Base-by-base conservation (phyloP, 495 filamentous ascomycete genomes). In the Daldinia concentrica region DNA sequence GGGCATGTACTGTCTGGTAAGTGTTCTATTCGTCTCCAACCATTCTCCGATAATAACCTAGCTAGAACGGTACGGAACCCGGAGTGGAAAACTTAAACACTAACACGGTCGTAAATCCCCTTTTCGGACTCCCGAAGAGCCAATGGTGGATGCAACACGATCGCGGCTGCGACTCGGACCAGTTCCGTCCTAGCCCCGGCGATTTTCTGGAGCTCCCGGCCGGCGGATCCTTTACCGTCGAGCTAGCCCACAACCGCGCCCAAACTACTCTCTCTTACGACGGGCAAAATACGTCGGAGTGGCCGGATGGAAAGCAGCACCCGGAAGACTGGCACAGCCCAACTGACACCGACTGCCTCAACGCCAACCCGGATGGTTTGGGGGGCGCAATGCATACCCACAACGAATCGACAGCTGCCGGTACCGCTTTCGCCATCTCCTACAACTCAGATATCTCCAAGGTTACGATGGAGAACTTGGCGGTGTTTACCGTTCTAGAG, bases 131-230 rank as follows among this genome's bases (percentile, higher is more conserved):
- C 17, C 66, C 80, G 12, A 76, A 78, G 34, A 70, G 72, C 39
- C 61, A 85, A 45, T 86, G 83, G 82, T 87, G 85, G 85, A 85
- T 85, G 76, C 84, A 87, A 59, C 78, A 80, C 60, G 80, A 84
- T 55, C 80, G 85, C 17, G 80, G 80, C 30, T 87, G 85, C 69
- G 77, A 86, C 69, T 54, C 50, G 50, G 50, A 54, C 4, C 22
- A 59, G 3, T 76, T 76, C 37, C 80, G 81, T 43, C 85, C 84
- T 0, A 70, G 76, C 1, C 74, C 76, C 22, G 82, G 78, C 22
- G 79, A 82, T 11, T 83, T 81, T 29, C 78, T 88, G 32, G 78
- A 78, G 14, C 76, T 89, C 15, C 86, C 86, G 6, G 86, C 85
- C n/a, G 85, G 85, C 6, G 82, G 84, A 7, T 67, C 74, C 0